Base-by-base conservation (phyloP, 1,284 basidiomycete genomes). In the Trichosporon faecale region DNA sequence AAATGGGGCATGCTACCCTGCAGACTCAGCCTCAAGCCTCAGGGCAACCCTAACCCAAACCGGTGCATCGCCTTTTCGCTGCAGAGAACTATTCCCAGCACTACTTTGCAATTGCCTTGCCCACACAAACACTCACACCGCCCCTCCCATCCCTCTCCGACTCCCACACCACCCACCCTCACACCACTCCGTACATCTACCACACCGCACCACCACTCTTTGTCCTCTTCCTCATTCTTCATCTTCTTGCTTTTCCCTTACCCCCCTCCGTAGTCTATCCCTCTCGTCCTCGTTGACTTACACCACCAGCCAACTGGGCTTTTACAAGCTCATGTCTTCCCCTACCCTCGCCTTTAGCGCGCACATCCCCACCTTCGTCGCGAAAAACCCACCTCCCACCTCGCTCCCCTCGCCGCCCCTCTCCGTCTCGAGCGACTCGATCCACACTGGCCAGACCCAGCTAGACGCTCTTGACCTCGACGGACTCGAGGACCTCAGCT, bases 361-460 rank as follows among this genome's bases (percentile, higher is more conserved):
- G 31, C 63, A 64, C 18, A 37, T 64, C 27, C 37, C 63, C 35
- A 9, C 63, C 35, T 33, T 44, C 37, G 63, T 25, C 33, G 63
- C 63, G 21, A 64, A 61, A n/a, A 61, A 61, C 57, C 27, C n/a
- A 18, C 63, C 63, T 16, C 63, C 37, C 35, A 37, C 66, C 12
- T 25, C 55, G 8, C 66, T 78, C 64, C 78, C 75, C 18, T 80
- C 78, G 6, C 78, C 78, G 5, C 76, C 77, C 7, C 72, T 75
- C 14, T 78, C 79, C n/a, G 67, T 67, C 44, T 68, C 74, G 8
- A 74, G 76, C 68, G 68, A 64, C 25, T 33, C 68, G 57, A 73
- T 67, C 27, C 63, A 70, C 57, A 16, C 57, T 18, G 57, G 27
- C 57, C 57, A 61, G 9, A 3, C 57, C 27, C 57, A 31, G 27